These are phyloP conservation scores for Trichocladium antarcticum DNA, from an alignment of 495 filamentous ascomycete genomes.

Conservation along the genomic window DNA sequence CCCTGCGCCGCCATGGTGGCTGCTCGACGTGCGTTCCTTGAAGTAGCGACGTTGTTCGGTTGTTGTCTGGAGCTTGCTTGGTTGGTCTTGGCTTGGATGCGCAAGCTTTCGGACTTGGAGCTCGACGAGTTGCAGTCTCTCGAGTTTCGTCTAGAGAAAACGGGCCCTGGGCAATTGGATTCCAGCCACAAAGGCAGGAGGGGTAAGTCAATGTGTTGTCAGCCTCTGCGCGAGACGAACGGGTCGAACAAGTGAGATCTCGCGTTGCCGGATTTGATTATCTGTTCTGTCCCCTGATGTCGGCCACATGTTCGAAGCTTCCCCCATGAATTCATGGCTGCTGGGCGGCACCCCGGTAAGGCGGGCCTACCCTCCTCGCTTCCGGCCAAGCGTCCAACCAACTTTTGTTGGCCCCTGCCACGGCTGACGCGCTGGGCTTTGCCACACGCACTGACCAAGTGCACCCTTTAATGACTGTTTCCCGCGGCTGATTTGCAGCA, in stretches of 20 bases:
- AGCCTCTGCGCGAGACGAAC: neutral
- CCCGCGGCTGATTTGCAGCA: constrained; percentile 37
- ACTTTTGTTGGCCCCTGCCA: neutral
- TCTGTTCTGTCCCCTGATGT: neutral
- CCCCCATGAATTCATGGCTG: constrained; percentile 9
- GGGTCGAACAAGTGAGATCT: neutral
- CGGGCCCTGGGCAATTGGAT: neutral
- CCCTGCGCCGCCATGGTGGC: constrained; percentile 42
- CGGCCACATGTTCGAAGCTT: constrained; percentile 12
- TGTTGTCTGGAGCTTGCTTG: neutral
- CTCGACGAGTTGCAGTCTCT: neutral
- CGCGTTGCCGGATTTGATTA: neutral
- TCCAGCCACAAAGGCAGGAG: neutral
- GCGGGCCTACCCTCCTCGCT: neutral
- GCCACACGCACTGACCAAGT: constrained; percentile 14
- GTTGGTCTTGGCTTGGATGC: neutral
- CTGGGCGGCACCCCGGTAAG: too few relatives aligned
- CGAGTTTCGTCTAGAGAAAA: neutral
- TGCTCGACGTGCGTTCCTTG: neutral
- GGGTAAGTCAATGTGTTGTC: neutral
- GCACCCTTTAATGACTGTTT: constrained; percentile 15
- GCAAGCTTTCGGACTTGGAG: neutral
- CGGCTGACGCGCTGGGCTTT: neutral
- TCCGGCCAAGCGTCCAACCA: neutral
- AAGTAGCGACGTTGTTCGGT: too few relatives aligned